These are phyloP conservation scores for Carex pumila DNA, from an alignment of 176 grass and related monocot species.

Conservation along the genomic window DNA sequence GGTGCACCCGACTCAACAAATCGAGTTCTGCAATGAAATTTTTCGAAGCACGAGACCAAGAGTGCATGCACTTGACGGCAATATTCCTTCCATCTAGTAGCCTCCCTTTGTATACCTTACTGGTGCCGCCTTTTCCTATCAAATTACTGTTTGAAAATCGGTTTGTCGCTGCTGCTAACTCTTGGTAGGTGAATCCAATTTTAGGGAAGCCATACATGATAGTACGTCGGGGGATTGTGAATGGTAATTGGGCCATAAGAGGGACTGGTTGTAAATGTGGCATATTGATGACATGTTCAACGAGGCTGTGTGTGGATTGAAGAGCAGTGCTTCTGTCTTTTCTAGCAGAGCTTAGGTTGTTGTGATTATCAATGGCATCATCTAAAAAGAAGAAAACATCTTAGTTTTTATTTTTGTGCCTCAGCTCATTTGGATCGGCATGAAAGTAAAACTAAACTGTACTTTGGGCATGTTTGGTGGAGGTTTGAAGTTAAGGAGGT, in stretches of 20 bases:
- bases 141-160: slow-evolving; percentile 40
- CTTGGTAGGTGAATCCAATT: slow-evolving; percentile 23
- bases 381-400: background rate
- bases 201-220: slow-evolving; percentile 1
- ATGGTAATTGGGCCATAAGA: background rate
- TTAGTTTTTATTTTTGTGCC: background rate
- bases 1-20: slow-evolving; percentile 66
- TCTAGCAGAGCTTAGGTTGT: background rate
- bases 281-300: slow-evolving; percentile 9
- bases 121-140: slow-evolving; percentile 70
- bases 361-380: background rate
- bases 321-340: background rate
- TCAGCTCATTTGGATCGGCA: background rate
- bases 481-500: too few species aligned
- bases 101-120: slow-evolving; percentile 64
- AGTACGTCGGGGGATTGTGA: slow-evolving; percentile 5
- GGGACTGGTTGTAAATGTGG: background rate
- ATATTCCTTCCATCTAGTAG: slow-evolving; percentile 61
- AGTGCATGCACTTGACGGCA: slow-evolving; percentile 66
- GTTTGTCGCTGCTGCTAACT: slow-evolving; percentile 27
- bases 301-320: background rate
- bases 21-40: slow-evolving; percentile 78
- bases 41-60: slow-evolving; percentile 58
- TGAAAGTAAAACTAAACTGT: background rate
- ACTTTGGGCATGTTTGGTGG: background rate